Percentiles rank a stretch among this genome's conserved stretches.
These are phyloP conservation scores for Ambrosia trifida DNA, from an alignment of 129 eudicot genomes.

Conservation along the genomic window DNA sequence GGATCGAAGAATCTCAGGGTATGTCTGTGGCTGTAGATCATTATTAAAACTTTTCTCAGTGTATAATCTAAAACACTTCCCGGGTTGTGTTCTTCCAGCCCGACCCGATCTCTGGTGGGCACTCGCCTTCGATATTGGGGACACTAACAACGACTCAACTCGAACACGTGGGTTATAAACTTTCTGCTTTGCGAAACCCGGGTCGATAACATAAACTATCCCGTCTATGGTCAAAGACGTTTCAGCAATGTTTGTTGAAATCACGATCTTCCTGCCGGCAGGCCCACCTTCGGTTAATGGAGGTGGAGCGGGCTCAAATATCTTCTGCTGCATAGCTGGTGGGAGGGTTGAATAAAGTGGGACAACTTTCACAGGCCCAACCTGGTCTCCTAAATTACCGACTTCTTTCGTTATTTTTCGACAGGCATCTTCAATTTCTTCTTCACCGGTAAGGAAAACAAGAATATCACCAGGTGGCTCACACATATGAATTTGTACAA, in stretches of 20 bases:
- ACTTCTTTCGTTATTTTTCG: slow-evolving; percentile 74
- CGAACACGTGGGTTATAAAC: slow-evolving; percentile 96
- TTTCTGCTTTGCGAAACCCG: slow-evolving; percentile 96
- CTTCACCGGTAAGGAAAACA: slow-evolving; percentile 95
- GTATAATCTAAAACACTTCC: slow-evolving; percentile 92
- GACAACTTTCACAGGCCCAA: slow-evolving; percentile 84
- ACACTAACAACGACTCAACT: slow-evolving; percentile 89
- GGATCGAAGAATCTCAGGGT: slow-evolving; percentile 91
- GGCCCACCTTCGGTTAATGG: slow-evolving; percentile 84
- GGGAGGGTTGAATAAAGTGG: slow-evolving; percentile 95
- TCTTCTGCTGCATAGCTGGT: slow-evolving; percentile 97
- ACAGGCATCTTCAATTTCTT: slow-evolving; percentile 98
- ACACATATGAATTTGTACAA: slow-evolving; percentile 75
- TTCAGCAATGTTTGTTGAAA: slow-evolving; percentile 97
- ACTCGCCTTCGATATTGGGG: slow-evolving; percentile 98
- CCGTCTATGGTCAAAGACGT: slow-evolving; percentile 98
- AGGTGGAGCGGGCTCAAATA: slow-evolving; percentile 93
- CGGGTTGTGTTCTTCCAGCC: slow-evolving; percentile 99
- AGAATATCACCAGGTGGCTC: slow-evolving; percentile 95
- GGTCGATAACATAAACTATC: slow-evolving; percentile 94
- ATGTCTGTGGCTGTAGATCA: slow-evolving; percentile 96
- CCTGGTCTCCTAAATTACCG: slow-evolving; percentile 77
- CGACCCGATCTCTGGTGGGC: slow-evolving; percentile 99
- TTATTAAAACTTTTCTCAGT: slow-evolving; percentile 86
- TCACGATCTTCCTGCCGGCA: slow-evolving; percentile 95